Evolutionary conservation across 1,284 basidiomycete genomes (phyloP).

Genomic region (Phellopilus nigrolimitatus): DNA sequence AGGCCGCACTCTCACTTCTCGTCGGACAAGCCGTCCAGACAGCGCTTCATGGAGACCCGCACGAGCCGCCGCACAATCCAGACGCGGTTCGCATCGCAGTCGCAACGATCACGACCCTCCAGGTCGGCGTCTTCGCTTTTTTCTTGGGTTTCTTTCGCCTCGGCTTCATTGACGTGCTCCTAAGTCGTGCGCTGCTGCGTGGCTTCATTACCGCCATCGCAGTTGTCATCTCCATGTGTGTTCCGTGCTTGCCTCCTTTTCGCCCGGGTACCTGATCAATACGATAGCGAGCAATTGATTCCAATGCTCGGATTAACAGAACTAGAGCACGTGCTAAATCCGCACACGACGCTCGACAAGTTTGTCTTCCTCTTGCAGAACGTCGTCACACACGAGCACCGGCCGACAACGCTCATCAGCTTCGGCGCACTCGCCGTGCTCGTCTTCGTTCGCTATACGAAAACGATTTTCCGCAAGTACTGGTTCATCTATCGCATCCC

Average conservation of each 20-base stretch:
- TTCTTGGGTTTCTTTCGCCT: conserved; percentile 83
- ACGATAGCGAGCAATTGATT: conserved; percentile 34
- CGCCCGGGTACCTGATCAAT: not conserved
- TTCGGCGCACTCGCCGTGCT: conserved; percentile 62
- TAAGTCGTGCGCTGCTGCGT: conserved; percentile 82
- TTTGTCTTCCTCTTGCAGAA: conserved; percentile 71
- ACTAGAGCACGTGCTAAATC: conserved; percentile 28
- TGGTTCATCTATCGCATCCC: conserved; percentile 76
- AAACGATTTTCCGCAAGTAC: conserved; percentile 47
- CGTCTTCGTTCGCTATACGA: conserved; percentile 54
- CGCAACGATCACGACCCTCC: conserved; percentile 76
- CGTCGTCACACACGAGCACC: conserved; percentile 52
- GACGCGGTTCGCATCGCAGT: conserved; percentile 61
- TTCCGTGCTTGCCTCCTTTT: conserved; percentile 14
- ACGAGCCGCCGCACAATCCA: conserved; percentile 45
- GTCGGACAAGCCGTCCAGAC: conserved; percentile 83
- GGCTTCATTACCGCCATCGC: conserved; percentile 85
- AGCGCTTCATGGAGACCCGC: conserved; percentile 57
- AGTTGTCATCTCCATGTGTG: conserved; percentile 68
- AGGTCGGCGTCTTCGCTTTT: conserved; percentile 86
- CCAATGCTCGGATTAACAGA: conserved; percentile 36
- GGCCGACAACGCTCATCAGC: conserved; percentile 68
- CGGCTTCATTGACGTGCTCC: conserved; percentile 91
- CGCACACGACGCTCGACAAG: conserved; percentile 38
- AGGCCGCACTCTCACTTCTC: conserved; percentile 85